A percentile compares a stretch with the other conserved stretches of the same genome.
Evolutionary conservation across 1,284 basidiomycete genomes (phyloP).

Genomic region (Pascua guehoae): DNA sequence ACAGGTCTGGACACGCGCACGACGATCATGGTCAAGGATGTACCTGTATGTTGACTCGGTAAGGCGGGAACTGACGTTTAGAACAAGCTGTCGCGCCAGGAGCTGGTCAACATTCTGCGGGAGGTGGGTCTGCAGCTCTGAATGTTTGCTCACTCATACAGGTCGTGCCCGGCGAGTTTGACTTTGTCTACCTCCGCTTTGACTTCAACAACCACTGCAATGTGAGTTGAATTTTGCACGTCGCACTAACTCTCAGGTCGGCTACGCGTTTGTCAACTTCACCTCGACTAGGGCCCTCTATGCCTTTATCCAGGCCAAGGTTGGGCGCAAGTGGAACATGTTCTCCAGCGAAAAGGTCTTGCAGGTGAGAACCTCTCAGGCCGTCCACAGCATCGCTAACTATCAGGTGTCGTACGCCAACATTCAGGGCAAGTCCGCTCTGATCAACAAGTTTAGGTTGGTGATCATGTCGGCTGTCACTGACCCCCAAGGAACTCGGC

Average conservation of each 20-base stretch:
- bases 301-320: constrained; percentile 35
- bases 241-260: constrained; percentile 30
- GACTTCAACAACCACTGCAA: constrained; percentile 50
- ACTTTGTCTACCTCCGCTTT: constrained; percentile 49
- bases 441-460: constrained; percentile 48
- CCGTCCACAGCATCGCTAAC: neutral
- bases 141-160: constrained; percentile 7
- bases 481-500: constrained; percentile 37
- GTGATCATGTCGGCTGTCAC: neutral
- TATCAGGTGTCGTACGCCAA: constrained; percentile 46
- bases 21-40: constrained; percentile 50
- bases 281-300: constrained; percentile 31
- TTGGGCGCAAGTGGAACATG: constrained; percentile 47
- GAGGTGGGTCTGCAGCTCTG: constrained; percentile 26
- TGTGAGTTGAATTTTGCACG: too few species aligned
- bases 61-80: constrained; percentile 10
- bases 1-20: constrained; percentile 42
- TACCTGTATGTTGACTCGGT: constrained; percentile 32
- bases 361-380: constrained; percentile 29
- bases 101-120: constrained; percentile 43
- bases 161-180: constrained; percentile 45
- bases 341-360: constrained; percentile 49
- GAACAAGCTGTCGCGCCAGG: constrained; percentile 48
- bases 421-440: constrained; percentile 45
- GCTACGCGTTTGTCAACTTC: constrained; percentile 50